Conservation (phyloP, 495 filamentous ascomycete species). For the Xylaria sp. region DNA sequence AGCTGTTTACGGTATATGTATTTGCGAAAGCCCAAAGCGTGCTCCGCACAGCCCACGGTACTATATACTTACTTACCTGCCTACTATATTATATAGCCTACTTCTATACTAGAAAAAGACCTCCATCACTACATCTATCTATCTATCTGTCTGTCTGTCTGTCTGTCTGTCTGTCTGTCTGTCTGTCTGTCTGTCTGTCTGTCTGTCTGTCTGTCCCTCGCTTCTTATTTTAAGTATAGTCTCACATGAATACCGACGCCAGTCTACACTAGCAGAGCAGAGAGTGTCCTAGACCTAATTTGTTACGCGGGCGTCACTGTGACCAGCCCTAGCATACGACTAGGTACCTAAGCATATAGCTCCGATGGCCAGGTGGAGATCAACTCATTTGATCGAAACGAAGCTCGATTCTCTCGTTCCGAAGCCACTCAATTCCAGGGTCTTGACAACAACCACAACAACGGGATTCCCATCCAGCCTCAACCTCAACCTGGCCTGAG, state of each 20-base stretch:
- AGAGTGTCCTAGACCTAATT: neutral
- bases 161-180: too few species aligned
- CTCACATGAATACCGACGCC: neutral
- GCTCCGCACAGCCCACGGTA: neutral
- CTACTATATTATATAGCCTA: constrained; percentile 16
- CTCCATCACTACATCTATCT: constrained; percentile 8
- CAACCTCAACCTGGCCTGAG: neutral
- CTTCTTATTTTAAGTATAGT: neutral
- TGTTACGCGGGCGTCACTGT: neutral
- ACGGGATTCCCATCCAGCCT: neutral
- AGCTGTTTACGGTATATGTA: neutral
- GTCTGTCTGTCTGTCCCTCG: neutral
- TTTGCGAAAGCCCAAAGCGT: constrained; percentile 1
- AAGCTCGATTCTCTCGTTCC: constrained; percentile 3
- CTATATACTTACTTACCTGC: too few species aligned
- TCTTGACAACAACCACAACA: too few species aligned
- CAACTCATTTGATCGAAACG: neutral
- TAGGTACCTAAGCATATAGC: too few species aligned
- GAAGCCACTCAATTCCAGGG: neutral
- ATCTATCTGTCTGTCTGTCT: too few species aligned
- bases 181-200: too few species aligned
- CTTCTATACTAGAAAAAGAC: neutral
- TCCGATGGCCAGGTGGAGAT: neutral
- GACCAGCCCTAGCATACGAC: too few species aligned
- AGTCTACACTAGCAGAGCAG: neutral